These are phyloP conservation scores for Penicillium sp. DNA, from an alignment of 2,329 filamentous ascomycete species.

Conservation along the genomic window DNA sequence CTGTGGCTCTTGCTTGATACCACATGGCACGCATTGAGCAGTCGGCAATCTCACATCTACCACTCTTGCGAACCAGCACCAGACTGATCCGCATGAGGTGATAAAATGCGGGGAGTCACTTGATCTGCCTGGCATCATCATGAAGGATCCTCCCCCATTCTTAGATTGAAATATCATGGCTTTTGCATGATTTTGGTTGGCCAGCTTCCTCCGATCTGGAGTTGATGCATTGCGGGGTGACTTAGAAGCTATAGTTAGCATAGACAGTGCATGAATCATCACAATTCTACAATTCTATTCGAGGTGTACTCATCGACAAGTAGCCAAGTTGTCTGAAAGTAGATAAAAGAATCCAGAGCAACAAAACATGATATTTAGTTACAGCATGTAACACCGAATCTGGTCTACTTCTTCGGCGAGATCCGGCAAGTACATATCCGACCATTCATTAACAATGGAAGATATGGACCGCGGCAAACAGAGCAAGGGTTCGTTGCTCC, in stretches of 20 bases:
- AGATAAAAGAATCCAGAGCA: too few species aligned
- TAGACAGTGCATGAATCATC: conserved; percentile 1
- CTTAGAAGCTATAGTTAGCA: conserved; percentile 1
- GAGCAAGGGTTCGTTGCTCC: conserved; percentile 2
- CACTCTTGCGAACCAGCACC: background rate
- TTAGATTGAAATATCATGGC: background rate
- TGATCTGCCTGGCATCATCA: background rate
- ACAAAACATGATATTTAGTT: too few species aligned
- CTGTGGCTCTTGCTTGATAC: background rate
- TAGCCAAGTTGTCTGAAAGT: too few species aligned
- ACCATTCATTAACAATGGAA: conserved; percentile 5
- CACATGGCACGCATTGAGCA: background rate
- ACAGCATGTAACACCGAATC: too few species aligned
- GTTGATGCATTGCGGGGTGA: background rate
- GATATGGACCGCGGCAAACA: background rate
- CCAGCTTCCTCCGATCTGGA: background rate
- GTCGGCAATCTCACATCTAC: background rate
- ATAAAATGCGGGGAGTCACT: background rate
- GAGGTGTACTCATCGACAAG: background rate
- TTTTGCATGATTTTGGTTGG: background rate
- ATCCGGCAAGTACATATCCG: background rate
- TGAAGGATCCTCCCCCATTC: background rate
- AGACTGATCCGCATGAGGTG: background rate
- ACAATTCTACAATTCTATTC: background rate
- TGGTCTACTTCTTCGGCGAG: background rate